A percentile compares a stretch with the other conserved stretches of the same genome.
phyloP scores from a whole-genome alignment of 2,329 filamentous ascomycete species.

The Aspergillus sp. region DNA sequence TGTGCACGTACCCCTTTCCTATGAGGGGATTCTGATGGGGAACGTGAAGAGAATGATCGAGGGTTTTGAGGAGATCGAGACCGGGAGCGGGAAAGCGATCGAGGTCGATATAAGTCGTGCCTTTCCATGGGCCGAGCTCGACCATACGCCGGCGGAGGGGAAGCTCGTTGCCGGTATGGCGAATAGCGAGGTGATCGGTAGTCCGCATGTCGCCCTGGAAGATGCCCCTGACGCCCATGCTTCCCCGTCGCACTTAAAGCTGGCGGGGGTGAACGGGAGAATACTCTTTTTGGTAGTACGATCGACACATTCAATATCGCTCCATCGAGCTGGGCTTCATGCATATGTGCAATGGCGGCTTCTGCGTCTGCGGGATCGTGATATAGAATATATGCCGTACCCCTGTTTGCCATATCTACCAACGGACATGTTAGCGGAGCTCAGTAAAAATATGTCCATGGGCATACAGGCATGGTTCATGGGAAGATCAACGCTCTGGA shows the following conservation, averaged over 20 bases:
- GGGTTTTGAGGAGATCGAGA: constrained; percentile 41
- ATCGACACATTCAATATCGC: constrained; percentile 82
- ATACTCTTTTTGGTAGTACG: constrained; percentile 77
- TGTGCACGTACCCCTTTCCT: constrained; percentile 35
- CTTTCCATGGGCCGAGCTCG: constrained; percentile 48
- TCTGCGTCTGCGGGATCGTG: constrained; percentile 75
- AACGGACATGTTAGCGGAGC: neutral
- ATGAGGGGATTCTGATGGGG: constrained; percentile 45
- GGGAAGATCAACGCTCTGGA: constrained; percentile 84
- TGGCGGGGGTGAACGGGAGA: constrained; percentile 75
- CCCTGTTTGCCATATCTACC: constrained; percentile 81
- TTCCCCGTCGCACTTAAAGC: constrained; percentile 64
- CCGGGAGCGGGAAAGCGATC: constrained; percentile 49
- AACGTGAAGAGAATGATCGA: constrained; percentile 37
- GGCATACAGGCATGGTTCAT: constrained; percentile 78
- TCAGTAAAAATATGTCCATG: neutral
- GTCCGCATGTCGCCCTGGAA: constrained; percentile 27
- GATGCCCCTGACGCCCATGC: constrained; percentile 49
- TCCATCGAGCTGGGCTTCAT: constrained; percentile 92
- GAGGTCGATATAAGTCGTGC: constrained; percentile 60
- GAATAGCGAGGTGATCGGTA: constrained; percentile 25
- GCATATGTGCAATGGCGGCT: constrained; percentile 90
- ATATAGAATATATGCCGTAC: constrained; percentile 90
- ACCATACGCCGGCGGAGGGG: constrained; percentile 41
- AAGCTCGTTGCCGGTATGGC: constrained; percentile 29